Conservation (phyloP, 2,329 filamentous ascomycete species). For the Ascochyta pisi region DNA sequence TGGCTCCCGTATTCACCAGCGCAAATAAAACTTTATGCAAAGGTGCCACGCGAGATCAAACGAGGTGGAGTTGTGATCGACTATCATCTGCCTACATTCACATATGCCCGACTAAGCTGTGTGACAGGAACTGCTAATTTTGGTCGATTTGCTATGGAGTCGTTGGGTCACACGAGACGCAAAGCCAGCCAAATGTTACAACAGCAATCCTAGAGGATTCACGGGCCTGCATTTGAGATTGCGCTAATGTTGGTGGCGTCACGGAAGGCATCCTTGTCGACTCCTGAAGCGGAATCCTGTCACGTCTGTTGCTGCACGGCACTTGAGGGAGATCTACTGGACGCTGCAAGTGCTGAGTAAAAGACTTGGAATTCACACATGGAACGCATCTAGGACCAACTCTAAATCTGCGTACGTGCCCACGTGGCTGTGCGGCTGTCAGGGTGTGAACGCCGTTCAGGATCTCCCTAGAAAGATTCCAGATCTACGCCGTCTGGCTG, state of each 20-base stretch:
- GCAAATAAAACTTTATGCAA: not conserved
- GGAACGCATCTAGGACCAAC: not conserved
- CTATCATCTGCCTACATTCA: too few relatives aligned
- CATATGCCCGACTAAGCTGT: not conserved
- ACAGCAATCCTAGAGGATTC: conserved; percentile 14
- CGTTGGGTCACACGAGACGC: conserved; percentile 5
- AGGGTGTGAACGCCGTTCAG: conserved; percentile 5
- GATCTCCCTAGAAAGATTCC: conserved; percentile 20
- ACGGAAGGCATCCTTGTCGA: conserved; percentile 10
- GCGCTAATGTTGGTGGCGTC: conserved; percentile 13
- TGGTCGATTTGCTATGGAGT: not conserved
- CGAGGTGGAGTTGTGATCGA: too few relatives aligned
- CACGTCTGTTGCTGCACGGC: not conserved
- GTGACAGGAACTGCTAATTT: not conserved
- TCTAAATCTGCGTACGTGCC: conserved; percentile 5
- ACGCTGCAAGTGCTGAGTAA: not conserved
- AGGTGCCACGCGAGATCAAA: not conserved
- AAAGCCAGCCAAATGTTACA: conserved; percentile 12
- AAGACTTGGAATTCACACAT: not conserved
- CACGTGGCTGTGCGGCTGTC: conserved; percentile 16
- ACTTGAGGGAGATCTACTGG: not conserved
- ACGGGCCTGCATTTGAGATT: conserved; percentile 7
- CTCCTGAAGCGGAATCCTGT: conserved; percentile 1
- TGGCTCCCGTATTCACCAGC: not conserved
- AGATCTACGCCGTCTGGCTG: conserved; percentile 17